A percentile compares a stretch with the other conserved stretches of the same genome.
Evolutionary conservation across 148 eudicot species (phyloP).

Genomic region (Drosera capensis): DNA sequence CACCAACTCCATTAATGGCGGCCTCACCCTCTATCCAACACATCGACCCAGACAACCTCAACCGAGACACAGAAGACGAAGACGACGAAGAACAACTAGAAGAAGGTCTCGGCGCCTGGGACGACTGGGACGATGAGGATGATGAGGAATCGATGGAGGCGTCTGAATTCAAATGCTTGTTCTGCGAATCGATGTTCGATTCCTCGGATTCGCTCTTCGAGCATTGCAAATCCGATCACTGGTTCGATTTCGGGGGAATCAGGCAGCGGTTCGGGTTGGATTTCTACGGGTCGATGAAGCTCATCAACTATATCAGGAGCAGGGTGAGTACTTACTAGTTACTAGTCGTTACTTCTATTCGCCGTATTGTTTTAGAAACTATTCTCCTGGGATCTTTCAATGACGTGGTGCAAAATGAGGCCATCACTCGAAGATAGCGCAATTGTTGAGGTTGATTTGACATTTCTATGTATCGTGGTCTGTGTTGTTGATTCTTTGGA

Average conservation of each 20-base stretch:
- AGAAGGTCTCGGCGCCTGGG: slow-evolving; percentile 44
- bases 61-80: slow-evolving; percentile 9
- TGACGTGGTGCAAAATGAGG: background rate
- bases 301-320: slow-evolving; percentile 61
- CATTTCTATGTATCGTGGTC: too few species aligned
- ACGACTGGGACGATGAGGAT: slow-evolving; percentile 60
- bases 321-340: slow-evolving; percentile 8
- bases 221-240: slow-evolving; percentile 41
- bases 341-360: background rate
- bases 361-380: background rate
- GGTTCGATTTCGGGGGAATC: slow-evolving; percentile 36
- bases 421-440: too few species aligned
- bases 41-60: too few species aligned
- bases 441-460: too few species aligned
- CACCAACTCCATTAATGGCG: too few species aligned
- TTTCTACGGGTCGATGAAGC: slow-evolving; percentile 71
- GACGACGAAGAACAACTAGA: slow-evolving; percentile 12
- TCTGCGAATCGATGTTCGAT: slow-evolving; percentile 35
- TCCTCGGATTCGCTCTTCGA: slow-evolving; percentile 30
- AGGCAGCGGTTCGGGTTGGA: slow-evolving; percentile 39
- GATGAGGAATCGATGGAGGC: slow-evolving; percentile 22
- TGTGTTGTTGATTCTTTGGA: too few species aligned
- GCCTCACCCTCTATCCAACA: too few species aligned
- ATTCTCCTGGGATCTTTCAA: background rate
- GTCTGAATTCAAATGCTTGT: slow-evolving; percentile 45